Evolutionary conservation across 2,329 filamentous ascomycete genomes (phyloP).

Genomic region (Aureobasidium sp.): DNA sequence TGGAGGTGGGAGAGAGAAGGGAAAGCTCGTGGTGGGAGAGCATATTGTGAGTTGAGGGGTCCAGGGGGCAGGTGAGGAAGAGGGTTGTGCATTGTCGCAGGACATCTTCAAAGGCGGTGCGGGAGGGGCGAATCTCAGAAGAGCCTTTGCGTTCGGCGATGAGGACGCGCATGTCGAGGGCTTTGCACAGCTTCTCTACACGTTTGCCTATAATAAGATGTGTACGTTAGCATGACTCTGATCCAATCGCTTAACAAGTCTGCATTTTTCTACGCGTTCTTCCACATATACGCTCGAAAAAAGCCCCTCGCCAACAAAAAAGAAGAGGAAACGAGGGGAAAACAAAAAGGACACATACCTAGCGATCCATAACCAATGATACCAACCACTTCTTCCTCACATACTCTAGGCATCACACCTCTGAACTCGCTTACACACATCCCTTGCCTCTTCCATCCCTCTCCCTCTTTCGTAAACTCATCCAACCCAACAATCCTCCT

Average conservation of each 20-base stretch:
- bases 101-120: constrained; percentile 30
- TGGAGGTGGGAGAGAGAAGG: constrained; percentile 35
- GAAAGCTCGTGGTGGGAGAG: constrained; percentile 30
- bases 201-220: constrained; percentile 25
- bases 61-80: constrained; percentile 24
- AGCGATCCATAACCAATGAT: constrained; percentile 44
- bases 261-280: neutral
- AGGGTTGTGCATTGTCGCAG: constrained; percentile 30
- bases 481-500: constrained; percentile 33
- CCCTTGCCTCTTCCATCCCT: constrained; percentile 34
- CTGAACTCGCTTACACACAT: constrained; percentile 26
- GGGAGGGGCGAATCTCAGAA: constrained; percentile 20
- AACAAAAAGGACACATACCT: constrained; percentile 22
- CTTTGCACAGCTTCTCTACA: constrained; percentile 36
- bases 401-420: constrained; percentile 33
- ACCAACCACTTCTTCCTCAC: constrained; percentile 40
- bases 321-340: neutral
- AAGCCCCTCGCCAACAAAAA: constrained; percentile 4
- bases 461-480: constrained; percentile 24
- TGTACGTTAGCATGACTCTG: neutral
- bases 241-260: neutral
- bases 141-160: constrained; percentile 39
- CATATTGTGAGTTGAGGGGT: constrained; percentile 20
- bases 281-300: neutral
- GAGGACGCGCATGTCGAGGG: constrained; percentile 41